Evolutionary conservation across 2,329 filamentous ascomycete genomes (phyloP).

Genomic region (Stromatinia cepivora): DNA sequence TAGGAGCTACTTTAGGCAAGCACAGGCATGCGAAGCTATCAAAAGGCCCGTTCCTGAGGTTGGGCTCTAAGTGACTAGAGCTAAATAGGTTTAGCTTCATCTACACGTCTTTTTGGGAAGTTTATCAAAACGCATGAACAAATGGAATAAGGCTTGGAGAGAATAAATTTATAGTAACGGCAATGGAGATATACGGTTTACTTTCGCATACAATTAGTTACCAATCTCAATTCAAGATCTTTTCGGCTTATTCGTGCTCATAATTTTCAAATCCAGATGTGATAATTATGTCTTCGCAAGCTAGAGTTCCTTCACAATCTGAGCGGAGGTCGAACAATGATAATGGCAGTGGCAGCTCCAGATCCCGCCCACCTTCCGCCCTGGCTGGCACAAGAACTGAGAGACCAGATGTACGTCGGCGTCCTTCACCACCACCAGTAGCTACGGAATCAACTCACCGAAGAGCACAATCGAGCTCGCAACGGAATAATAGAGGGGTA

Average conservation of each 20-base stretch:
- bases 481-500: constrained; percentile 50
- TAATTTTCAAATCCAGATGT: constrained; percentile 32
- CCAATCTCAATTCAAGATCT: constrained; percentile 1
- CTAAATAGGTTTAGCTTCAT: constrained; percentile 16
- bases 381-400: constrained; percentile 31
- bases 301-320: constrained; percentile 37
- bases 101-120: constrained; percentile 16
- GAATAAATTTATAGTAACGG: constrained; percentile 12
- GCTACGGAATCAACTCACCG: constrained; percentile 49
- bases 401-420: constrained; percentile 33
- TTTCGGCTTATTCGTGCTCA: constrained; percentile 13
- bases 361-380: constrained; percentile 37
- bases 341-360: constrained; percentile 36
- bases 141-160: neutral
- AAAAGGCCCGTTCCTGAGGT: constrained; percentile 19
- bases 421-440: constrained; percentile 36
- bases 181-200: constrained; percentile 20
- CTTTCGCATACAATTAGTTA: constrained; percentile 17
- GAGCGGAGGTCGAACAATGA: constrained; percentile 38
- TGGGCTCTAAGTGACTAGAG: neutral
- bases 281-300: constrained; percentile 40
- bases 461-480: constrained; percentile 56
- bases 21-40: constrained; percentile 26
- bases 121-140: constrained; percentile 23
- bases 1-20: constrained; percentile 24